A percentile compares a stretch with the other conserved stretches of the same genome.
Conservation (phyloP, 768 basidiomycete genomes). For the Cystobasidium ongulense region DNA sequence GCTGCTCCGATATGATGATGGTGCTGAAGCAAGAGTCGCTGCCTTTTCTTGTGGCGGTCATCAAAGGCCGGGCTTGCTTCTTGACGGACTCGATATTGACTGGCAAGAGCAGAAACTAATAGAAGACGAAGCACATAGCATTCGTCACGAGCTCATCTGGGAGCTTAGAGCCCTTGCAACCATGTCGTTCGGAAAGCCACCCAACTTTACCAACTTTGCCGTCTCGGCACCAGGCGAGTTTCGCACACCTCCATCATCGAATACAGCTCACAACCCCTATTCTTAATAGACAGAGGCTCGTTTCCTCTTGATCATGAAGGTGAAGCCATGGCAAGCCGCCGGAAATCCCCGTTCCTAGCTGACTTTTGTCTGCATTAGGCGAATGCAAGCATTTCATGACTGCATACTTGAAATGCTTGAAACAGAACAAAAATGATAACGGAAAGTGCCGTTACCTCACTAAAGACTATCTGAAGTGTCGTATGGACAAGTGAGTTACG, state of each 20-base stretch:
- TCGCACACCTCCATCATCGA: background rate
- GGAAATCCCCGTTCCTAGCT: background rate
- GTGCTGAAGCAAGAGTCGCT: background rate
- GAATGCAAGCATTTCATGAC: slow-evolving; percentile 48
- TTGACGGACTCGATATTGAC: background rate
- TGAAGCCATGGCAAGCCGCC: slow-evolving; percentile 30
- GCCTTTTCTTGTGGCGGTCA: background rate
- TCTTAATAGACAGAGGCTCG: slow-evolving; percentile 26
- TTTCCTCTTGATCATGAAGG: slow-evolving; percentile 50
- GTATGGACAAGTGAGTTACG: slow-evolving; percentile 48
- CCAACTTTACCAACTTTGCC: slow-evolving; percentile 19
- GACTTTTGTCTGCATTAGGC: slow-evolving; percentile 38
- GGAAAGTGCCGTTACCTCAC: slow-evolving; percentile 46
- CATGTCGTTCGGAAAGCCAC: slow-evolving; percentile 28
- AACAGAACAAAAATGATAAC: slow-evolving; percentile 44
- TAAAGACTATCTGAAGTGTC: slow-evolving; percentile 46
- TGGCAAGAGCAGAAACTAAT: background rate
- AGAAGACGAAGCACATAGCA: background rate
- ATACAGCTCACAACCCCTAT: background rate
- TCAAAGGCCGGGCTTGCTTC: background rate
- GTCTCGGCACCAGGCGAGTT: slow-evolving; percentile 20
- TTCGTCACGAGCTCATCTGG: no score
- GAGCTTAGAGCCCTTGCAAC: background rate
- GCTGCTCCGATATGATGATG: background rate
- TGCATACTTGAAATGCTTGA: slow-evolving; percentile 47